Base-by-base conservation (phyloP, 768 basidiomycete genomes). In the Kwoniella europaea region DNA sequence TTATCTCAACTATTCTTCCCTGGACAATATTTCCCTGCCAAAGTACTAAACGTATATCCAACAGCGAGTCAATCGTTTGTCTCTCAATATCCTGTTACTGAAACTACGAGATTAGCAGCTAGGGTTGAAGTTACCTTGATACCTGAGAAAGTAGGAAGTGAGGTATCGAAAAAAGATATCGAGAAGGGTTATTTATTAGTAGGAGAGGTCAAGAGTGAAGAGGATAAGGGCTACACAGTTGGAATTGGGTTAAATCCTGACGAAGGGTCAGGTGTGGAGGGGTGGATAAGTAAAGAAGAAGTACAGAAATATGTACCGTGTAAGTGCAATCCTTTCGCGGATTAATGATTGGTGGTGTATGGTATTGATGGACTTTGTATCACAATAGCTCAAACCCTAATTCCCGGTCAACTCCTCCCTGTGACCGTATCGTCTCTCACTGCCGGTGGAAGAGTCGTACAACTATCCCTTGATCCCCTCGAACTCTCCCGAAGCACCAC, bases 191-290 rank as follows among this genome's bases (percentile, higher is more conserved):
- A 67, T 58, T 67, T 71, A 35, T 27, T 97, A 56, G 88, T 90
- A 0, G 92, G 89, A 13, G 88, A 90, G 43, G 87, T 96, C 61
- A 90, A 90, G 84, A 92, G 91, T 76, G 85, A 92, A 18, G 97
- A 99, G 85, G 97, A 98, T 78, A 93, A 97, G 82, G 95, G 97
- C 1, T 98, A 96, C 84, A 88, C 91, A 67, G 86, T 99, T 9
- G 92, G 94, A 74, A 85, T 97, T 50, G 96, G 94, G 2, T 78
- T 97, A 18, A 82, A 89, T 41, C 69, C 65, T 16, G 72, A 78
- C 61, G 69, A 72, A 29, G 74, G 67, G n/a, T 22, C 63, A 4
- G 68, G 52, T 10, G 83, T 92, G 43, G 88, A 92, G 69, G 92
- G 92, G 53, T 99, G 98, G 84, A 82, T 98, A 58, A 87, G 90